Base-by-base conservation (phyloP, 2,329 filamentous ascomycete species). In the Fusarium chaquense region DNA sequence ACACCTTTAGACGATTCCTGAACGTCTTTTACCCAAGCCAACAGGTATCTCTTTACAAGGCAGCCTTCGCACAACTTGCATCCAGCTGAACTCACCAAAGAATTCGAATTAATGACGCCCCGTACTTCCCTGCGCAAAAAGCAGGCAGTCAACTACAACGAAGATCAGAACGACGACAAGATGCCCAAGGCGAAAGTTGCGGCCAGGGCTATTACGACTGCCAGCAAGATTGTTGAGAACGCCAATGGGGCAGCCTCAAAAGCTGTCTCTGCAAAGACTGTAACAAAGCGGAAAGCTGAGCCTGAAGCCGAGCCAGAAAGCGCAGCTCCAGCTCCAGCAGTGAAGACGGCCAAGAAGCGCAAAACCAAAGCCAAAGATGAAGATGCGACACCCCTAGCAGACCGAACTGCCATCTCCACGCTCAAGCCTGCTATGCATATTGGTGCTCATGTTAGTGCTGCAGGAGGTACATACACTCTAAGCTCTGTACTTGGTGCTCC, bases 371-470 rank as follows among this genome's bases (percentile, higher is more conserved):
- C 71, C 10, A 80, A 81, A 47, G 76, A 77, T 26, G 82, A 82
- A 30, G 81, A 83, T 57, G 72, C 73, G 28, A 88, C 89, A 83
- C 89, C 92, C 0, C 79, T 97, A 3, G 90, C 89, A 22, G 82
- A 85, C 28, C 87, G 96, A 36, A 94, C 93, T 1, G 80, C 85
- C 6, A 79, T 89, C 32, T 72, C 80, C 15, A 88, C 89, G 2
- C 83, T 95, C 66, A 90, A 90, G 77, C 86, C 84, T 77, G 80
- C 84, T 15, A 92, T 98, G 86, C 91, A 92, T 75, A 91, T 99
- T 58, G 96, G 96, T 18, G 96, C 96, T 1, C 96, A 99, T 78
- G 93, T 98, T 65, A 96, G 92, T 79, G 90, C 88, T 67, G 94
- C 96, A 30, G 95, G 94, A 83, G 95, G 93, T 92, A 78, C 24